Evolutionary conservation across 139 green algal species (phyloP), one percentile per base, ranked within the genome.

Genomic region (Tetratostichococcus sp.): DNA sequence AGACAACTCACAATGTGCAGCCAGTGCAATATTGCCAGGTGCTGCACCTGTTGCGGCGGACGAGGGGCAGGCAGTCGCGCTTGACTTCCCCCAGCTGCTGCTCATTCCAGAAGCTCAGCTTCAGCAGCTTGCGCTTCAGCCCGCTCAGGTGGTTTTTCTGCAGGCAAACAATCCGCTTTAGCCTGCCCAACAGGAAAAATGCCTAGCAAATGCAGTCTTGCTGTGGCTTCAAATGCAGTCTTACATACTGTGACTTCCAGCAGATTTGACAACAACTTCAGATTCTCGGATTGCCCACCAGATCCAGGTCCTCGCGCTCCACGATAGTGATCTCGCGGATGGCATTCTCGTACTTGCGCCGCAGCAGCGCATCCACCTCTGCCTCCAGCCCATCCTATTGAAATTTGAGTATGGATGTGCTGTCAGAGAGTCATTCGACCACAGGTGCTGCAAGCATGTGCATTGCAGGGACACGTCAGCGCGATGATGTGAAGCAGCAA

Each of bases 91-190:
- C 89, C 42, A 98, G 85, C 72, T 94, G 82, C 65, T 96, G 87
- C 30, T 91, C 81, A 30, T 89, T 97, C 70, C 77, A 89, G 79
- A 96, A 97, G 65, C 35, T 85, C 2, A 99, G 57, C 79, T 96
- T 94, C 16, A 99, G 86, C 76, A 97, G 86, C 66, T 82, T 82
- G 26, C 91, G 89, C 80, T 93, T 78, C 8, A 96, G 78, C 1
- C 95, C 95, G 0, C 87, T 91, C 66, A 99, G 85, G 87, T 99
- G 95, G 81, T 99, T 99, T 65, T 97, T 96, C 88, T 96, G 89
- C 80, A 82, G 11, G 39, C 39, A 50, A 6, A 50, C 39, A 11
- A 50, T 6, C n/a, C n/a, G n/a, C n/a, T n/a, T n/a, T n/a, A n/a
- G n/a, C n/a, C n/a, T n/a, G n/a, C n/a, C n/a, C n/a, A n/a, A n/a